phyloP scores from a whole-genome alignment of 805 yeast species.

The Pichia nakasei region DNA sequence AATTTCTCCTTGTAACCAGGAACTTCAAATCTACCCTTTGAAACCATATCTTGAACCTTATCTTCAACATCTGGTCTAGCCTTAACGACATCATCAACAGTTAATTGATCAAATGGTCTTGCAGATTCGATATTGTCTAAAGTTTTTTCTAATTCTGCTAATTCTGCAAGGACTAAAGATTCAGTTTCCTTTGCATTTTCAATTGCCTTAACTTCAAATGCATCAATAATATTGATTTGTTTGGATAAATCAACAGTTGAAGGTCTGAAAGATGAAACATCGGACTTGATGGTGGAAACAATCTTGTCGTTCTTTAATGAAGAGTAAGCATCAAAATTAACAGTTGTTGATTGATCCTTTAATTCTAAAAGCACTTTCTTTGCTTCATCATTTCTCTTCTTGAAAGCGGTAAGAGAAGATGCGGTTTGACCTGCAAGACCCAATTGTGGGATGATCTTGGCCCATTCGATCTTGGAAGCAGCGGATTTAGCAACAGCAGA shows the following conservation, averaged over 20 bases:
- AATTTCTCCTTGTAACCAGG: constrained; percentile 98
- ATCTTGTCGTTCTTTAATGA: constrained; percentile 74
- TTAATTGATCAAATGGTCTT: constrained; percentile 95
- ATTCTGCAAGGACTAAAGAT: constrained; percentile 76
- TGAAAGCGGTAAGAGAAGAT: constrained; percentile 73
- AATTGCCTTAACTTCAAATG: constrained; percentile 90
- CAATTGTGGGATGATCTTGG: constrained; percentile 75
- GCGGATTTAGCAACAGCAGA: constrained; percentile 19
- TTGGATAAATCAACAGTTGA: constrained; percentile 77
- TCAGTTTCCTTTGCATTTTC: constrained; percentile 94
- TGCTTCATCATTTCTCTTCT: constrained; percentile 98
- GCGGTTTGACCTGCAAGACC: constrained; percentile 94
- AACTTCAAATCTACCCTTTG: constrained; percentile 95
- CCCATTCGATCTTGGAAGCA: constrained; percentile 83
- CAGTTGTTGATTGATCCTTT: constrained; percentile 60
- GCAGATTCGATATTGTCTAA: constrained; percentile 91
- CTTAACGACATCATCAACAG: constrained; percentile 87
- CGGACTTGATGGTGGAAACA: constrained; percentile 71
- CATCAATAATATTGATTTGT: constrained; percentile 84
- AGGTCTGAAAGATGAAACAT: constrained; percentile 70
- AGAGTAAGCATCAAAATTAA: constrained; percentile 76
- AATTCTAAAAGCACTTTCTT: constrained; percentile 69
- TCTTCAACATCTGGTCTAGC: constrained; percentile 98
- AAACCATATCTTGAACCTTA: constrained; percentile 89
- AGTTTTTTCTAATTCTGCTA: constrained; percentile 77